These are phyloP conservation scores for Cudoniella acicularis DNA, from an alignment of 495 filamentous ascomycete species.

Conservation along the genomic window DNA sequence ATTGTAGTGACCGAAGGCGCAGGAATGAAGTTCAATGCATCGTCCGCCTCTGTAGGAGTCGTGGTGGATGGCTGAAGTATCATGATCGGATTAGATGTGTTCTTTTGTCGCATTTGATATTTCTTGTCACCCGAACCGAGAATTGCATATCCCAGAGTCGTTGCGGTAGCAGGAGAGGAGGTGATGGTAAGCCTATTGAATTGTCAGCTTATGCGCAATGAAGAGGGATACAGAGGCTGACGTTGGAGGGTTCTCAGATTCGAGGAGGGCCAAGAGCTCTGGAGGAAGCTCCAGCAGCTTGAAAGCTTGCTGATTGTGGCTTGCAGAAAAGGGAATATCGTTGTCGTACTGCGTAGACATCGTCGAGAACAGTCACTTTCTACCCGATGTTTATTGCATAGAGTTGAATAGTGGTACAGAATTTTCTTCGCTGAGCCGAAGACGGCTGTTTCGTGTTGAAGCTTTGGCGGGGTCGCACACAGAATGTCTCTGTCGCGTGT, in stretches of 20 bases:
- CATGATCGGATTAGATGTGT: constrained; percentile 84
- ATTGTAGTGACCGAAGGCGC: constrained; percentile 51
- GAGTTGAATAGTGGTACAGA: not conserved
- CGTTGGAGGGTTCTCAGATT: constrained; percentile 56
- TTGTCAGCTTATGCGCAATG: constrained; percentile 22
- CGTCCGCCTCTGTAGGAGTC: constrained; percentile 22
- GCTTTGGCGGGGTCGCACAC: constrained; percentile 13
- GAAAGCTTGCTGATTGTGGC: constrained; percentile 52
- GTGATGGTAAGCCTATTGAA: constrained; percentile 21
- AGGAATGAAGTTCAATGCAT: constrained; percentile 27
- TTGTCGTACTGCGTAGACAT: constrained; percentile 58
- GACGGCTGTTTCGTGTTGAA: constrained; percentile 17
- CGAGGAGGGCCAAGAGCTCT: constrained; percentile 64
- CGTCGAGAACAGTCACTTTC: not conserved
- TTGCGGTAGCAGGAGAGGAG: constrained; percentile 11
- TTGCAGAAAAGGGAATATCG: constrained; percentile 56
- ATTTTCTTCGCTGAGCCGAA: not conserved
- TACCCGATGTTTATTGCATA: not conserved
- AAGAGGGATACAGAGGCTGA: constrained; percentile 35
- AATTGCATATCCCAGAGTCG: constrained; percentile 59
- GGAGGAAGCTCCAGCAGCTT: constrained; percentile 75
- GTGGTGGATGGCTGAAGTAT: constrained; percentile 50
- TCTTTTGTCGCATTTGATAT: constrained; percentile 82
- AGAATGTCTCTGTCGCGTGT: not conserved
- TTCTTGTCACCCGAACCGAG: constrained; percentile 67